These are phyloP conservation scores for Pugionium cornutum DNA, from an alignment of 345 rosid genomes.

Conservation along the genomic window DNA sequence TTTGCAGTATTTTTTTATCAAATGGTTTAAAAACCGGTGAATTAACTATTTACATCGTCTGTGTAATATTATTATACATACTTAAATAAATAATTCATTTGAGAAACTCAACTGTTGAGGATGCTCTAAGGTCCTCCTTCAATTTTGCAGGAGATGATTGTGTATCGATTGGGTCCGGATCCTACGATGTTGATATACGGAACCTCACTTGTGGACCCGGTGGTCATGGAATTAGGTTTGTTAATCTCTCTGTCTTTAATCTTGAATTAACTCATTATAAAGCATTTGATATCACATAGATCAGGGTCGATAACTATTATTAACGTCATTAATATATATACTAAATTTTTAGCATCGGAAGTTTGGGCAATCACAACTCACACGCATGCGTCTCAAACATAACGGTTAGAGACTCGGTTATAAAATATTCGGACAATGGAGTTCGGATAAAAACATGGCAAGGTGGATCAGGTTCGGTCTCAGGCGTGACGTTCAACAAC, in stretches of 20 bases:
- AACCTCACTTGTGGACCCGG: constrained; percentile 97
- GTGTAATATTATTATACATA: not conserved
- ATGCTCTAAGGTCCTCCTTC: constrained; percentile 4
- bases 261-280: not conserved
- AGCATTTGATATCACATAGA: not conserved
- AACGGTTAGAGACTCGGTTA: constrained; percentile 78
- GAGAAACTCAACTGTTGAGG: no score
- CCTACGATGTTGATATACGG: constrained; percentile 72
- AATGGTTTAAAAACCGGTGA: not conserved
- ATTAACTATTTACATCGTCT: not conserved
- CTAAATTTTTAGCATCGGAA: constrained; percentile 67
- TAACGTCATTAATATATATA: constrained; percentile 19
- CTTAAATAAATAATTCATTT: not conserved
- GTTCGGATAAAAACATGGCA: constrained; percentile 99
- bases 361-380: constrained; percentile 82
- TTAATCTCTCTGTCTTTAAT: not conserved
- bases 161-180: constrained; percentile 86
- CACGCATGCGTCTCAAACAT: constrained; percentile 87
- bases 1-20: not conserved
- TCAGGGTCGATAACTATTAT: not conserved
- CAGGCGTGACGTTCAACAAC: constrained; percentile 66
- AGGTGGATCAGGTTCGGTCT: constrained; percentile 92
- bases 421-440: constrained; percentile 72
- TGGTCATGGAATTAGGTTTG: constrained; percentile 92
- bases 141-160: constrained; percentile 82